Evolutionary conservation across 1,284 basidiomycete species (phyloP), one percentile per base, ranked within the genome.

Genomic region (Ganoderma resinaceum): DNA sequence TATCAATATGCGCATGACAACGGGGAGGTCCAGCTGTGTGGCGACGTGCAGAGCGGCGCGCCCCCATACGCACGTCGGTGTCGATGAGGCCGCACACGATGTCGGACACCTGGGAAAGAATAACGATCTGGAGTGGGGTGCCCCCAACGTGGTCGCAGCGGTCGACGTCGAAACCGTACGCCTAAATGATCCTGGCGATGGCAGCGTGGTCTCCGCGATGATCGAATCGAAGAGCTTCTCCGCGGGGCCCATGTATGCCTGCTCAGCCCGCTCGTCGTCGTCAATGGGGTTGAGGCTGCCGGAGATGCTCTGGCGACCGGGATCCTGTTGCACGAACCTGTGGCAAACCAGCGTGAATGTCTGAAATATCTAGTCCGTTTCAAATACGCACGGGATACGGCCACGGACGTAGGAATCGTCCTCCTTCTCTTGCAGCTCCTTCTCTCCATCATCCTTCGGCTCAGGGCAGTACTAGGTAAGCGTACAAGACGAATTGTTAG

Each of bases 201-300:
- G 76, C 71, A 1, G 75, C 73, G 1, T 79, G 77, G 67, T 89
- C 84, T 40, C 80, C 76, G 80, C 70, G 1, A 80, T 83, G 66
- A 89, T 86, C n/a, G 86, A 86, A 6, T 78, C 73, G 78, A 89
- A 89, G 64, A 90, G 83, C 68, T 83, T 82, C 70, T 86, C 84
- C 0, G 82, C 83, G 18, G 82, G 81, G 2, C 84, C 85, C 70
- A 88, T 81, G 76, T 89, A 90, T 2, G 85, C 86, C 67, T 87
- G 85, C 53, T 82, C 86, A 63, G 84, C 83, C 89, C 89, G 90
- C 80, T 89, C 87, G 11, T 86, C 87, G n/a, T 84, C 85, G 70
- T 90, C 87, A 70, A 89, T 89, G 0, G 88, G 88, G 63, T 88
- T 86, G 81, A 90, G 89, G 72, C 86, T 87, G 3, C 88, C 88